Conservation (phyloP, 768 basidiomycete species). For the Tylopilus plumbeoviolaceoides region DNA sequence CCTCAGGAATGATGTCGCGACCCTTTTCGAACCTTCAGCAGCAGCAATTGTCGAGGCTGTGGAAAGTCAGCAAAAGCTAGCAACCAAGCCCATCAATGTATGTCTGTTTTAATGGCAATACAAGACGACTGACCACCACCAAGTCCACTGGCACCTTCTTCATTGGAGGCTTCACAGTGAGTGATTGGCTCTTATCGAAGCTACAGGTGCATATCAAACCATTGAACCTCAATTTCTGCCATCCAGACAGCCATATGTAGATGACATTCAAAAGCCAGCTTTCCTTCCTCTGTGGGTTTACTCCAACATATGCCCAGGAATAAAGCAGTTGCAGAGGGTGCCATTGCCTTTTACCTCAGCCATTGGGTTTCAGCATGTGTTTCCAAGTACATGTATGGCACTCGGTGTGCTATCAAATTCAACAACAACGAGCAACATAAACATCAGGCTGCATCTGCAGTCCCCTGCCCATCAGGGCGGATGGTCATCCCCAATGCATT, state of each 20-base stretch:
- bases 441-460: slow-evolving; percentile 22
- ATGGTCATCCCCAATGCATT: slow-evolving; percentile 31
- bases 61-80: too few species aligned
- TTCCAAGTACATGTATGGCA: slow-evolving; percentile 39
- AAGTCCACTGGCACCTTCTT: too few species aligned
- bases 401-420: slow-evolving; percentile 27
- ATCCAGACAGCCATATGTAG: slow-evolving; percentile 52
- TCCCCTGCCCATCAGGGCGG: slow-evolving; percentile 31
- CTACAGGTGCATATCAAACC: slow-evolving; percentile 32
- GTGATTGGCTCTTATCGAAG: too few species aligned
- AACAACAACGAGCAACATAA: slow-evolving; percentile 30
- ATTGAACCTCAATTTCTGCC: slow-evolving; percentile 37
- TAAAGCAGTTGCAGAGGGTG: slow-evolving; percentile 46
- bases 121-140: too few species aligned
- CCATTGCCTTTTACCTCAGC: slow-evolving; percentile 41
- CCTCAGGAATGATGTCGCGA: slow-evolving; percentile 26
- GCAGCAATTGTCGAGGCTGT: too few species aligned
- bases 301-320: too few species aligned
- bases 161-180: too few species aligned
- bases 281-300: not conserved
- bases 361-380: slow-evolving; percentile 39
- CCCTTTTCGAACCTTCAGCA: too few species aligned
- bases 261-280: too few species aligned
- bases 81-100: too few species aligned
- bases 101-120: too few species aligned